Evolutionary conservation across 495 filamentous ascomycete genomes (phyloP).

Genomic region (Aspergillus heteromorphus): DNA sequence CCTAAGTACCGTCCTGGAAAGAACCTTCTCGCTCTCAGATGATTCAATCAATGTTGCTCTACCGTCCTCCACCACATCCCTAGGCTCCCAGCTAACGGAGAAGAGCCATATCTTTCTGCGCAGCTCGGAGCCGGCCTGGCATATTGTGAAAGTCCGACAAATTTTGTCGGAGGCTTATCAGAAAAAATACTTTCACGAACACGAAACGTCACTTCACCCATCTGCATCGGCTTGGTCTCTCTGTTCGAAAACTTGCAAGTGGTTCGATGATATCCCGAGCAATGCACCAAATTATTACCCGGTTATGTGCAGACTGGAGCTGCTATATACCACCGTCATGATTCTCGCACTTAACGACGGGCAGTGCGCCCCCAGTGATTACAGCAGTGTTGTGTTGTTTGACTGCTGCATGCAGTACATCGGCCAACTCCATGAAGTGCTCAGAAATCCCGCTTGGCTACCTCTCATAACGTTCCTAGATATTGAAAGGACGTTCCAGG

Average conservation of each 20-base stretch:
- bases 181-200: slow-evolving; percentile 66
- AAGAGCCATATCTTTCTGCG: slow-evolving; percentile 42
- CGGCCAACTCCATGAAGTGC: slow-evolving; percentile 35
- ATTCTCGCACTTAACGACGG: slow-evolving; percentile 69
- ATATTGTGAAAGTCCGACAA: slow-evolving; percentile 70
- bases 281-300: slow-evolving; percentile 53
- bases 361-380: slow-evolving; percentile 57
- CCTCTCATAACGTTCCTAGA: slow-evolving; percentile 36
- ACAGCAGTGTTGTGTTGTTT: slow-evolving; percentile 71
- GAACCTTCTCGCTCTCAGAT: slow-evolving; percentile 88
- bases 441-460: slow-evolving; percentile 27
- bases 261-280: slow-evolving; percentile 58
- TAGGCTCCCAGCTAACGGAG: slow-evolving; percentile 24
- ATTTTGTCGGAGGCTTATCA: slow-evolving; percentile 81
- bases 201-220: slow-evolving; percentile 55
- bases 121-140: slow-evolving; percentile 47
- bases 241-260: slow-evolving; percentile 59
- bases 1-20: slow-evolving; percentile 71
- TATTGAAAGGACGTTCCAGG: slow-evolving; percentile 36
- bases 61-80: slow-evolving; percentile 32
- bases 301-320: slow-evolving; percentile 71
- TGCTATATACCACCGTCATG: slow-evolving; percentile 79
- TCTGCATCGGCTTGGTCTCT: slow-evolving; percentile 56
- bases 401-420: slow-evolving; percentile 72
- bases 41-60: slow-evolving; percentile 70